These are phyloP conservation scores for Agrostemma githago DNA, from an alignment of 148 eudicot genomes.

Conservation along the genomic window DNA sequence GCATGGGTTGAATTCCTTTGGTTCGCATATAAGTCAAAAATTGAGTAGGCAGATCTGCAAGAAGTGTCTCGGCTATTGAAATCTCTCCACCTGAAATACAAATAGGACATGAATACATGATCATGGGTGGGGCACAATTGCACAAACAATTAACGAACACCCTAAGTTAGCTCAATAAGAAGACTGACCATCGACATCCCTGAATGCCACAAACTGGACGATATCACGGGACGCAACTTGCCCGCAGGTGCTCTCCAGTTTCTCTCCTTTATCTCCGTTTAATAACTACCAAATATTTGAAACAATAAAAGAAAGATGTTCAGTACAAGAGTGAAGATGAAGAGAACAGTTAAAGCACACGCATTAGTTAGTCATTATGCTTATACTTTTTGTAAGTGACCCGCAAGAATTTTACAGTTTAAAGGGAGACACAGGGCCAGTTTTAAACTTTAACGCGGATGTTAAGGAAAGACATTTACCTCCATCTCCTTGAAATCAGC, in stretches of 20 bases:
- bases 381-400: too few relatives aligned
- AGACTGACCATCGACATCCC: too few relatives aligned
- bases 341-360: too few relatives aligned
- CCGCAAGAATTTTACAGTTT: too few relatives aligned
- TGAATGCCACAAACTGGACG: conserved; percentile 79
- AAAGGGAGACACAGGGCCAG: too few relatives aligned
- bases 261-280: conserved; percentile 83
- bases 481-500: conserved; percentile 98
- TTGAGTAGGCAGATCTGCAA: conserved; percentile 87
- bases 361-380: too few relatives aligned
- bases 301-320: not conserved
- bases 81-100: conserved; percentile 69
- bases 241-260: conserved; percentile 81
- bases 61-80: conserved; percentile 78
- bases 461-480: conserved; percentile 34
- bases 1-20: conserved; percentile 59
- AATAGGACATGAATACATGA: not conserved
- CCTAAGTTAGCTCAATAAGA: not conserved
- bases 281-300: conserved; percentile 41
- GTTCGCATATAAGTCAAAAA: conserved; percentile 78
- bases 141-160: not conserved
- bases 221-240: conserved; percentile 91
- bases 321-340: too few relatives aligned
- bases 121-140: not conserved
- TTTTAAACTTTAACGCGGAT: too few relatives aligned